Conservation (phyloP, 2,329 filamentous ascomycete species). For the Arthrobotrys megalospora region DNA sequence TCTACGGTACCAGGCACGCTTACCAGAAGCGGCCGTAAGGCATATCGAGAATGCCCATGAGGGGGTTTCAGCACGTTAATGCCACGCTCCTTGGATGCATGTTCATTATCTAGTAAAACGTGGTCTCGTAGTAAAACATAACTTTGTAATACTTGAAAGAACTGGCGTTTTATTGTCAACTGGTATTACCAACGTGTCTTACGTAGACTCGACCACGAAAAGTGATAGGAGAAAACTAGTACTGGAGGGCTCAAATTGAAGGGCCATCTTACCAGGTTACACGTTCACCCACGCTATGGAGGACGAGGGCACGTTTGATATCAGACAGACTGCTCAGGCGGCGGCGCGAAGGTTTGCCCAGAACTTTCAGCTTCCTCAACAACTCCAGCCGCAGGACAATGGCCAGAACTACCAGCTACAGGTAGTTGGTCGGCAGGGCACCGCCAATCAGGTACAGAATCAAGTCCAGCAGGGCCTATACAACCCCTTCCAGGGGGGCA, state of each 20-base stretch:
- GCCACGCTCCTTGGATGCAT: not conserved
- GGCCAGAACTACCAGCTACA: not conserved
- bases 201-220: no score
- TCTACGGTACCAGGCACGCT: not conserved
- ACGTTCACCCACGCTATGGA: not conserved
- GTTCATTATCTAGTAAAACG: not conserved
- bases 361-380: not conserved
- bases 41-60: not conserved
- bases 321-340: not conserved
- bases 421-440: slow-evolving; percentile 4
- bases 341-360: not conserved
- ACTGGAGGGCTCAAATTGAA: no score
- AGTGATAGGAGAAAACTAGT: no score
- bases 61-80: slow-evolving; percentile 24
- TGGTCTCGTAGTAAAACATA: no score
- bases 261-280: no score
- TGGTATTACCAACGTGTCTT: no score
- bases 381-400: not conserved
- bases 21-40: not conserved
- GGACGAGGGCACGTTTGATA: not conserved
- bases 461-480: not conserved
- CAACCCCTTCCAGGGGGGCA: not conserved
- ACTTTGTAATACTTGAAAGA: no score
- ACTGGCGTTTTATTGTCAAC: no score
- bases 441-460: not conserved